Base-by-base conservation (phyloP, 352 stramenopile genomes). In the Elongisporangium undulatum region DNA sequence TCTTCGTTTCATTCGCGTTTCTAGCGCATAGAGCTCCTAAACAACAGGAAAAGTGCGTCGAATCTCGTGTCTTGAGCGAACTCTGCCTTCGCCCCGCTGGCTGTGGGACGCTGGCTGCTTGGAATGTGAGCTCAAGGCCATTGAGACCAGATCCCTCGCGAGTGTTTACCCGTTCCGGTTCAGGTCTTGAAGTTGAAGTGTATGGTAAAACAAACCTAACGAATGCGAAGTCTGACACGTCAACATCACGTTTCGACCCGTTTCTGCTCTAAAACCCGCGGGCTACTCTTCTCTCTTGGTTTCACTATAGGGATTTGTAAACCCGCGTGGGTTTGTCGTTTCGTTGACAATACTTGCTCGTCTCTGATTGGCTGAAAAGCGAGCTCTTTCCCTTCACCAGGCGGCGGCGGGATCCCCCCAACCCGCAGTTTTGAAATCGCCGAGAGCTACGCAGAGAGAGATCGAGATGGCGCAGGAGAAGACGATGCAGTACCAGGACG, bases 401-500 rank as follows among this genome's bases (percentile, higher is more conserved):
- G 34, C 34, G 34, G 34, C 34, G 10, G n/a, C n/a, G n/a, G n/a
- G 34, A 45, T 45, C 34, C 34, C 34, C 34, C 34, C 34, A 45
- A 45, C 34, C 34, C 34, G 34, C 54, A 59, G 21, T 59, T 51
- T 19, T 15, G 34, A 45, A 58, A 52, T 51, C 19, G 15, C 56
- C 19, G 51, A 56, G 56, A 56, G 56, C 29, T 7, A 6, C 21
- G 24, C 24, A 45, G 49, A 22, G 49, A 26, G 49, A 26, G 49
- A 17, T 17, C 49, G 48, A 58, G 51, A 22, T 41, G 45, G 6
- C 56, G 5, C 22, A 62, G 17, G 85, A 95, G 62, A 75, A 69
- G 56, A 95, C 86, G 53, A 87, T 87, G 61, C 77, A 91, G 71
- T 82, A 81, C 68, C 84, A 95, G 65, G 86, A 95, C 59, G 75